Percentiles rank a stretch among this genome's conserved stretches.
These are phyloP conservation scores for Rhizophagus clarus DNA, from an alignment of 192 early-diverging fungal species.

Conservation along the genomic window DNA sequence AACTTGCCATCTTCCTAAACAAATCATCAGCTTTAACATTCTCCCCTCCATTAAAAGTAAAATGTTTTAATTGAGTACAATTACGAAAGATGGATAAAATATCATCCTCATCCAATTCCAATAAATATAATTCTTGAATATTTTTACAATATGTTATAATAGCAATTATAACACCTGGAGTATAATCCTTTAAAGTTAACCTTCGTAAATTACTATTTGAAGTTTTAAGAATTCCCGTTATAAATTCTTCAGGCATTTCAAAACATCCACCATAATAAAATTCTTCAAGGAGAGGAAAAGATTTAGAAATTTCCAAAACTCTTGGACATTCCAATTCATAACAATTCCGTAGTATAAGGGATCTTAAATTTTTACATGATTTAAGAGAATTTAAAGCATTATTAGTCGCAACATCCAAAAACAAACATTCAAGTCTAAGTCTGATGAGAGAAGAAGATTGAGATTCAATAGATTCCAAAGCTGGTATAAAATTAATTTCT, in stretches of 20 bases:
- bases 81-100: not conserved
- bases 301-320: not conserved
- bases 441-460: not conserved
- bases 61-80: not conserved
- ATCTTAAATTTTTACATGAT: not conserved
- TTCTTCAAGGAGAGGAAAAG: not conserved
- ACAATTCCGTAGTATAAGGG: not conserved
- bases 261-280: not conserved
- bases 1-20: not conserved
- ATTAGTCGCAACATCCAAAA: not conserved
- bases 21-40: not conserved
- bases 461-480: not conserved
- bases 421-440: not conserved
- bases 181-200: not conserved
- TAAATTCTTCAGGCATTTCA: not conserved
- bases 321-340: not conserved
- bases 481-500: not conserved
- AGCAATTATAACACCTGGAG: not conserved
- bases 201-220: not conserved
- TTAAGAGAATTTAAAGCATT: not conserved
- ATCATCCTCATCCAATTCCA: not conserved
- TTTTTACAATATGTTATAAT: not conserved
- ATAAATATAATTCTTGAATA: not conserved
- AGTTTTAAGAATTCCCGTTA: not conserved
- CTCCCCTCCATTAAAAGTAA: not conserved